Evolutionary conservation across 371 early-diverging fungal genomes (phyloP).

Genomic region (Blakeslea trispora): DNA sequence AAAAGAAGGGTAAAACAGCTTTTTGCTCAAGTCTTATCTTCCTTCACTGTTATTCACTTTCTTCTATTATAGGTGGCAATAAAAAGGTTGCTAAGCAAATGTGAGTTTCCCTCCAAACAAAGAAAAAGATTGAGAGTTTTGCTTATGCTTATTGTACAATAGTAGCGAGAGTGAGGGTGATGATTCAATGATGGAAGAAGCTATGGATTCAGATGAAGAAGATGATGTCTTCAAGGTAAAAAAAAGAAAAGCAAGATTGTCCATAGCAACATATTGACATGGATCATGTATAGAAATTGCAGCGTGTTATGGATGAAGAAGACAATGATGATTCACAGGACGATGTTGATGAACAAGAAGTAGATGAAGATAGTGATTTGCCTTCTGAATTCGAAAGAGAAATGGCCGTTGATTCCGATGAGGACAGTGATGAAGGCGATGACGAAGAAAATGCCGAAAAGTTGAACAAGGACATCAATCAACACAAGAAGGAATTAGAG

Average conservation of each 20-base stretch:
- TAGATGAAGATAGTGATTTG: constrained; percentile 16
- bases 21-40: background rate
- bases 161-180: constrained; percentile 3
- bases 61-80: background rate
- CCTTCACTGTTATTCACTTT: background rate
- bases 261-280: background rate
- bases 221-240: constrained; percentile 14
- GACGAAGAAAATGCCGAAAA: constrained; percentile 41
- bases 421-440: constrained; percentile 46
- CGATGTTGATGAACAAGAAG: background rate
- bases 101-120: constrained; percentile 6
- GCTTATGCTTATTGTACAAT: background rate
- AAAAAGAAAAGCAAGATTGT: too few species aligned
- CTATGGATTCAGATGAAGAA: constrained; percentile 5
- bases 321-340: constrained; percentile 10
- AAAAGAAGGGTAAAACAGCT: background rate
- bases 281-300: constrained; percentile 13
- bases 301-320: constrained; percentile 39
- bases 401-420: constrained; percentile 35
- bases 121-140: background rate
- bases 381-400: constrained; percentile 24
- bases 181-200: constrained; percentile 16
- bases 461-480: constrained; percentile 54
- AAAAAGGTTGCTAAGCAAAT: constrained; percentile 9
- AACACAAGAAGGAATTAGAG: constrained; percentile 77